Evolutionary conservation across 768 basidiomycete species (phyloP).

Genomic region (Boletus coccyginus): DNA sequence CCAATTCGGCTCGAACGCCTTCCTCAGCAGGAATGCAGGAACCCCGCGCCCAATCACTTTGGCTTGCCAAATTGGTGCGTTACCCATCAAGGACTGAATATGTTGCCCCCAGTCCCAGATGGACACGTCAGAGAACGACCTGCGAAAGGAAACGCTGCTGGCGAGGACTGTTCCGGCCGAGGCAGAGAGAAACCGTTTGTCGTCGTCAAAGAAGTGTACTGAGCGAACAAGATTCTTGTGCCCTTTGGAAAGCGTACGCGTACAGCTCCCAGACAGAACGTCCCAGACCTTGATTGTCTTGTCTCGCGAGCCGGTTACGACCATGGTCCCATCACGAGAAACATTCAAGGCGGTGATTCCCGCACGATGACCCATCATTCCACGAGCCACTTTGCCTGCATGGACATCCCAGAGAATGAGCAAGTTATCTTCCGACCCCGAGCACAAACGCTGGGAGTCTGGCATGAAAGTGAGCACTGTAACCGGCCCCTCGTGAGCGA

Average conservation of each 20-base stretch:
- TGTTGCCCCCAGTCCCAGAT: conserved; percentile 4
- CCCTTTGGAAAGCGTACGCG: conserved; percentile 7
- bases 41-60: background rate
- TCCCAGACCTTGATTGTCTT: conserved; percentile 21
- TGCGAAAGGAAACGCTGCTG: background rate
- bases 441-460: conserved; percentile 14
- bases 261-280: conserved; percentile 3
- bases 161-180: conserved; percentile 1
- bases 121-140: background rate
- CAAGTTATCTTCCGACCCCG: conserved; percentile 18
- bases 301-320: conserved; percentile 19
- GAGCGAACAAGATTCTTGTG: background rate
- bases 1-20: background rate
- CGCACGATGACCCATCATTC: conserved; percentile 18
- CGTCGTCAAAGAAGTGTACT: conserved; percentile 8
- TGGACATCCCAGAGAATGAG: conserved; percentile 16
- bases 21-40: conserved; percentile 1
- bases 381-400: background rate
- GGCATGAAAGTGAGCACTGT: conserved; percentile 9
- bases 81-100: background rate
- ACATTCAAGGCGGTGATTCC: conserved; percentile 11
- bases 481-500: conserved; percentile 12
- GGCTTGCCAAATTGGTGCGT: conserved; percentile 2
- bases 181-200: conserved; percentile 3
- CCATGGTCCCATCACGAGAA: conserved; percentile 14